Evolutionary conservation across 192 early-diverging fungal genomes (phyloP).

Genomic region (Pilobolus umbonatus): DNA sequence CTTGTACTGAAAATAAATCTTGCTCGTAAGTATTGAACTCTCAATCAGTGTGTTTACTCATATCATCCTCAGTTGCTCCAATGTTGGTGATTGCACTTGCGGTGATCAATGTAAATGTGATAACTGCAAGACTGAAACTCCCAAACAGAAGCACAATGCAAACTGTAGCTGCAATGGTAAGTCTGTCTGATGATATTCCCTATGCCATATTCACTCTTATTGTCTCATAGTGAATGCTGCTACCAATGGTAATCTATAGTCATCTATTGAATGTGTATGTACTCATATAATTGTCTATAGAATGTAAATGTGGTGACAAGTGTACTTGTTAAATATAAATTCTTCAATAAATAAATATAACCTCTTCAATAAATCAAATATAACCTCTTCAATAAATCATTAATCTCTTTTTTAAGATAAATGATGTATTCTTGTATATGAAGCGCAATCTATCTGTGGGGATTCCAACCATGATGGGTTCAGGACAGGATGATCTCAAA

Average conservation of each 20-base stretch:
- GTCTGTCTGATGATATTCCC: background rate
- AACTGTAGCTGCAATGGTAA: conserved; percentile 1
- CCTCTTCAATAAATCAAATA: too few species aligned
- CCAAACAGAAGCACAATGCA: background rate
- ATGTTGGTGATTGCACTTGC: background rate
- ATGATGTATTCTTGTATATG: too few species aligned
- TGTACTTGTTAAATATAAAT: background rate
- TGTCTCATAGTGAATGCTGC: background rate
- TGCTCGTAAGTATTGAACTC: conserved; percentile 5
- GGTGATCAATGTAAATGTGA: background rate
- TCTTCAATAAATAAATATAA: too few species aligned
- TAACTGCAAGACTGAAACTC: background rate
- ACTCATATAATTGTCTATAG: background rate
- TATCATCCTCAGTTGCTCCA: background rate
- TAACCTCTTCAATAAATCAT: too few species aligned
- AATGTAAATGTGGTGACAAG: conserved; percentile 3
- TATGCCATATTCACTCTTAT: background rate
- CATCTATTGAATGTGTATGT: background rate
- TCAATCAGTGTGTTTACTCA: background rate
- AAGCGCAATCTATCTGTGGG: too few species aligned
- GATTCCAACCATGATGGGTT: too few species aligned
- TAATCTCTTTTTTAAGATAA: too few species aligned
- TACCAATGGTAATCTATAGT: background rate
- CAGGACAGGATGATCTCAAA: too few species aligned
- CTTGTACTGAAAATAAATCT: conserved; percentile 4